phyloP scores from a whole-genome alignment of 106 monocot genomes.

The Acanthochlamys bracteata region DNA sequence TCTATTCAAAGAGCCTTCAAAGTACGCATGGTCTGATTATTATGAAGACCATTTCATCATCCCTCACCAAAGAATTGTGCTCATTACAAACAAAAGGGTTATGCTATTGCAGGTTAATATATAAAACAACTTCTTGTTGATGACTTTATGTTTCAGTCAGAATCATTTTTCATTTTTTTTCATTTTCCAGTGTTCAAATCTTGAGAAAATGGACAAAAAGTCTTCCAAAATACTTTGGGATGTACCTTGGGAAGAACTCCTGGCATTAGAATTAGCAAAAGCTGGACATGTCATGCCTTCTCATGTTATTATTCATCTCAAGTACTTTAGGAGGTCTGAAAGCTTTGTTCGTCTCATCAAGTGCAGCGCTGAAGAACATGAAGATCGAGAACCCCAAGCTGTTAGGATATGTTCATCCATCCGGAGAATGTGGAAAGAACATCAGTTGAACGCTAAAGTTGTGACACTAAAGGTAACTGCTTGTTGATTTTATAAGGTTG shows the following conservation, averaged over 20 bases:
- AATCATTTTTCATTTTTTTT: conserved; percentile 1
- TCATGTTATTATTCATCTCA: conserved; percentile 88
- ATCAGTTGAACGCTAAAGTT: conserved; percentile 43
- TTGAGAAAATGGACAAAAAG: conserved; percentile 70
- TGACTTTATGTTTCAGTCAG: conserved; percentile 2
- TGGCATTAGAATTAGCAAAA: conserved; percentile 90
- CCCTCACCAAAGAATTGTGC: conserved; percentile 70
- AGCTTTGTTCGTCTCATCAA: conserved; percentile 74
- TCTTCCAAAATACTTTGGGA: conserved; percentile 96
- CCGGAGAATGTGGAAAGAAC: conserved; percentile 70
- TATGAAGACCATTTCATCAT: conserved; percentile 89
- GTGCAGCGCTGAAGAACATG: conserved; percentile 58
- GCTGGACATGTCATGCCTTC: conserved; percentile 68
- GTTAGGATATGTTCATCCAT: conserved; percentile 65
- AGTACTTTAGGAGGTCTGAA: conserved; percentile 61
- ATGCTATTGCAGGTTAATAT: conserved; percentile 77
- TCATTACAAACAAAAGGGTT: conserved; percentile 83
- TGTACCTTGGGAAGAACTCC: conserved; percentile 79
- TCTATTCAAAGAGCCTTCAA: conserved; percentile 96
- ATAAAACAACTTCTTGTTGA: not conserved
- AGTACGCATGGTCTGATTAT: conserved; percentile 96
- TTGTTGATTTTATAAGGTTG: conserved; percentile 6
- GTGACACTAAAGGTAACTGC: conserved; percentile 59
- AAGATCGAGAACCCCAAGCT: conserved; percentile 70
- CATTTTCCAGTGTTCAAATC: conserved; percentile 42